A percentile compares a stretch with the other conserved stretches of the same genome.
These are phyloP conservation scores for Cryphonectria nitschkei DNA, from an alignment of 2,329 filamentous ascomycete genomes.

Conservation along the genomic window DNA sequence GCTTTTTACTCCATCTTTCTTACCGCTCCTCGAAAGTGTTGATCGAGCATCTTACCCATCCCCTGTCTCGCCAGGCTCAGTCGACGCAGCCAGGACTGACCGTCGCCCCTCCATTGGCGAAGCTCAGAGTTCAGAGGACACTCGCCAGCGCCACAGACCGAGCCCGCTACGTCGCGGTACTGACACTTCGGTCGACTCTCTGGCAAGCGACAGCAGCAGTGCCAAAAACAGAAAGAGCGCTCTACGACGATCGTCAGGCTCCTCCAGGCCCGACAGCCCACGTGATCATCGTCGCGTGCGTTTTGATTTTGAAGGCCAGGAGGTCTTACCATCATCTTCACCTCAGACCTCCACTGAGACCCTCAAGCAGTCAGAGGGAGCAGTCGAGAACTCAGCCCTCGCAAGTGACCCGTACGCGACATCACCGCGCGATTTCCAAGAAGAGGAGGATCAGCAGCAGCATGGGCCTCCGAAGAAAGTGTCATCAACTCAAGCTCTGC, in stretches of 20 bases:
- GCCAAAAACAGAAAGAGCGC: constrained; percentile 53
- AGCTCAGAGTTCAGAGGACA: constrained; percentile 11
- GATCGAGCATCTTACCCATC: constrained; percentile 35
- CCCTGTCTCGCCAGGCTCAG: constrained; percentile 29
- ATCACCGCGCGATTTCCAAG: constrained; percentile 37
- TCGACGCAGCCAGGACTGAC: constrained; percentile 25
- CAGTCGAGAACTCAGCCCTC: constrained; percentile 23
- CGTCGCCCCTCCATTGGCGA: constrained; percentile 7
- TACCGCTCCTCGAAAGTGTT: constrained; percentile 61
- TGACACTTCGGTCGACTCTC: constrained; percentile 56
- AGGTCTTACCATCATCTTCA: constrained; percentile 63
- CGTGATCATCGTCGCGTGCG: constrained; percentile 59
- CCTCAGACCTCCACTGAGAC: constrained; percentile 45
- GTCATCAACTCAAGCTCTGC: constrained; percentile 43
- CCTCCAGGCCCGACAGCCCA: constrained; percentile 43
- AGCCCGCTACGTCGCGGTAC: constrained; percentile 45
- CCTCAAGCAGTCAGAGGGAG: constrained; percentile 28
- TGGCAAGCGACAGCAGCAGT: constrained; percentile 53
- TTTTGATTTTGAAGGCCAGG: constrained; percentile 63
- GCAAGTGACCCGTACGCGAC: constrained; percentile 32
- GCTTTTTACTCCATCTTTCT: constrained; percentile 65
- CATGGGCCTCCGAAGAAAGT: constrained; percentile 40
- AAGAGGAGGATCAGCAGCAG: constrained; percentile 40
- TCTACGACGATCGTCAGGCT: constrained; percentile 59
- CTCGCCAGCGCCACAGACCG: constrained; percentile 29